phyloP scores from a whole-genome alignment of 176 grass and related monocot genomes.

The Tillandsia fasciculata region DNA sequence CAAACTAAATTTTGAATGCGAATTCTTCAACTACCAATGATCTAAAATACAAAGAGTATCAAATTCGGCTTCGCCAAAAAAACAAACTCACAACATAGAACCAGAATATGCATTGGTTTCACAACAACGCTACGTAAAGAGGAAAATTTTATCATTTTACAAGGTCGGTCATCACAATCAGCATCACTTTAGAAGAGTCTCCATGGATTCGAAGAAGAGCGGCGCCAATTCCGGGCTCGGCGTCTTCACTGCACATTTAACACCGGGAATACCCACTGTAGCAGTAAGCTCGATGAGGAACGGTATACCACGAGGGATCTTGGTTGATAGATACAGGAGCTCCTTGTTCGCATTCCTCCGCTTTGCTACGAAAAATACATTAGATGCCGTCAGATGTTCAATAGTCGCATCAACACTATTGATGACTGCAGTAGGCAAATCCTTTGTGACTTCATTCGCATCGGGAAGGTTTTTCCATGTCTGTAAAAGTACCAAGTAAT shows the following conservation, averaged over 20 bases:
- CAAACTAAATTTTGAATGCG: too few species aligned
- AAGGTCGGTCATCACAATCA: background rate
- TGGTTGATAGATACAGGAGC: conserved; percentile 59
- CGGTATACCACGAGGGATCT: conserved; percentile 57
- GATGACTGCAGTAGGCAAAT: conserved; percentile 48
- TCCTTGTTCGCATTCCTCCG: conserved; percentile 80
- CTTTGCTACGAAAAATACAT: conserved; percentile 95
- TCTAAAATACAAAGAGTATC: background rate
- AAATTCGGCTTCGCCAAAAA: background rate
- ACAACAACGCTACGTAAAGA: background rate
- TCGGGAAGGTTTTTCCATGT: conserved; percentile 93
- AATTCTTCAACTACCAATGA: too few species aligned
- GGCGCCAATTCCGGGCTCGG: conserved; percentile 64
- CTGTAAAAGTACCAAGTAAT: conserved; percentile 26
- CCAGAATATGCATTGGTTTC: background rate
- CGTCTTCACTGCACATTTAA: conserved; percentile 91
- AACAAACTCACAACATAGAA: background rate
- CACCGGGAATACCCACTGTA: conserved; percentile 48
- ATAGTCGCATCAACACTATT: conserved; percentile 67
- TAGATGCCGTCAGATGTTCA: conserved; percentile 52
- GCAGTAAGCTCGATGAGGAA: conserved; percentile 88
- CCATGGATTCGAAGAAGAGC: conserved; percentile 85
- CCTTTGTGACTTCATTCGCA: conserved; percentile 66
- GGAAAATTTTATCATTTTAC: background rate
- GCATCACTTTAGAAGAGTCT: conserved; percentile 59